Evolutionary conservation across 1,139 yeast genomes (phyloP).

Genomic region (Pneumocystis wakefieldiae): DNA sequence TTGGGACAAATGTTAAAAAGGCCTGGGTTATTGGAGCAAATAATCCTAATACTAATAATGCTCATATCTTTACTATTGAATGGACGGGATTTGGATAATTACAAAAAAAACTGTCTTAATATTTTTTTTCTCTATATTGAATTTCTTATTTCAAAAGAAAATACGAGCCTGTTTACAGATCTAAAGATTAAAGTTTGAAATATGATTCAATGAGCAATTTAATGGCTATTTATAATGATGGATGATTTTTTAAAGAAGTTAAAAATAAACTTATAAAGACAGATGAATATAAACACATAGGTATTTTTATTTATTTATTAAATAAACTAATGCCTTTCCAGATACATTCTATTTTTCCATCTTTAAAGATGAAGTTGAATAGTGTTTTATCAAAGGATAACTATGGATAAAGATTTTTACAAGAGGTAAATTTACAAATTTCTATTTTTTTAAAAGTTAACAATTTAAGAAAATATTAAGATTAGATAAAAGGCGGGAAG

Average conservation of each 20-base stretch:
- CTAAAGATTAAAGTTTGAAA: not conserved
- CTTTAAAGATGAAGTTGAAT: too few species aligned
- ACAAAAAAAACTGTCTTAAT: not conserved
- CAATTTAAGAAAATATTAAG: not conserved
- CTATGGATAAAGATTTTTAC: too few species aligned
- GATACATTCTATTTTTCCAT: too few species aligned
- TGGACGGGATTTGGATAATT: slow-evolving; percentile 68
- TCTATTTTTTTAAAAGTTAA: not conserved
- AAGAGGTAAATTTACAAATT: too few species aligned
- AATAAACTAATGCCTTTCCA: too few species aligned
- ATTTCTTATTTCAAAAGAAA: not conserved
- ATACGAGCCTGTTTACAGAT: not conserved
- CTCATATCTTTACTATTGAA: slow-evolving; percentile 44
- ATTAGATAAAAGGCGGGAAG: not conserved
- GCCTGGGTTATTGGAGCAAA: slow-evolving; percentile 53
- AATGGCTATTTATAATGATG: not conserved
- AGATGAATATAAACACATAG: too few species aligned
- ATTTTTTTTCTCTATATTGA: not conserved
- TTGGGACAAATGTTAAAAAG: slow-evolving; percentile 88
- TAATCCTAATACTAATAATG: slow-evolving; percentile 16
- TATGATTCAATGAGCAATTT: not conserved
- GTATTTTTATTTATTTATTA: too few species aligned
- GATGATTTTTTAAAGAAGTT: too few species aligned
- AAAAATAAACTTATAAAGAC: not conserved
- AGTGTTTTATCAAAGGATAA: too few species aligned